These are phyloP conservation scores for Hirsutella rhossiliensis DNA, from an alignment of 2,329 filamentous ascomycete species.

Conservation along the genomic window DNA sequence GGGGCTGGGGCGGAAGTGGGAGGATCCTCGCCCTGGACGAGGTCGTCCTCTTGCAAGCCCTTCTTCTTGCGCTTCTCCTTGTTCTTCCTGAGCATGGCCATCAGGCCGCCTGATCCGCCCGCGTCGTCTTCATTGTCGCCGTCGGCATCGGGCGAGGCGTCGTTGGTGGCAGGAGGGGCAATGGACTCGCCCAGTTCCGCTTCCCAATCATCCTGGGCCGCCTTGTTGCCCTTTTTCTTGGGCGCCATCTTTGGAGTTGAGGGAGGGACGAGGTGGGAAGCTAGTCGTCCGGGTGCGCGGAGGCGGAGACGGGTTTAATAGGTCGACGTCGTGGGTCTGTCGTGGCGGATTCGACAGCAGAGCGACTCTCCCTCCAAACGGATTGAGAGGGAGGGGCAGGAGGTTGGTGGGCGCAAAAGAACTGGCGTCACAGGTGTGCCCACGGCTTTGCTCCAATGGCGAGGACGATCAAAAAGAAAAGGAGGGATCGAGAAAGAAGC, in stretches of 20 bases:
- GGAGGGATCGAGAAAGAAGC: too few species aligned
- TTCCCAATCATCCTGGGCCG: slow-evolving; percentile 85
- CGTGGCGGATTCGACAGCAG: too few species aligned
- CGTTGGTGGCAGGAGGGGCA: slow-evolving; percentile 42
- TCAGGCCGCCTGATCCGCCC: slow-evolving; percentile 52
- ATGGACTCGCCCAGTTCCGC: slow-evolving; percentile 74
- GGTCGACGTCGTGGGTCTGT: too few species aligned
- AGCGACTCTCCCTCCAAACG: too few species aligned
- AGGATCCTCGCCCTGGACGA: slow-evolving; percentile 53
- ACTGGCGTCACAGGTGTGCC: too few species aligned
- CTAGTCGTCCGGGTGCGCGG: background rate
- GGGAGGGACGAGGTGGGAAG: slow-evolving; percentile 3
- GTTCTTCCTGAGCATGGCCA: slow-evolving; percentile 72
- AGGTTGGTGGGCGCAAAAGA: too few species aligned
- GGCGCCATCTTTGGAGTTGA: slow-evolving; percentile 59
- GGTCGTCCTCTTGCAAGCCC: slow-evolving; percentile 56
- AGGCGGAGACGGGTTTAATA: too few species aligned
- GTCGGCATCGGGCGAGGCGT: slow-evolving; percentile 33
- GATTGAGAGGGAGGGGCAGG: too few species aligned
- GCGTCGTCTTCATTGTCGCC: slow-evolving; percentile 40
- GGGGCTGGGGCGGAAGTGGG: slow-evolving; percentile 15
- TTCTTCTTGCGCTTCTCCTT: slow-evolving; percentile 87
- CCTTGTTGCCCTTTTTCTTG: slow-evolving; percentile 86
- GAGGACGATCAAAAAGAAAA: too few species aligned
- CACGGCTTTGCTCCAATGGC: too few species aligned